Evolutionary conservation across 2,329 filamentous ascomycete genomes (phyloP).

Genomic region (Claviceps quebecensis): DNA sequence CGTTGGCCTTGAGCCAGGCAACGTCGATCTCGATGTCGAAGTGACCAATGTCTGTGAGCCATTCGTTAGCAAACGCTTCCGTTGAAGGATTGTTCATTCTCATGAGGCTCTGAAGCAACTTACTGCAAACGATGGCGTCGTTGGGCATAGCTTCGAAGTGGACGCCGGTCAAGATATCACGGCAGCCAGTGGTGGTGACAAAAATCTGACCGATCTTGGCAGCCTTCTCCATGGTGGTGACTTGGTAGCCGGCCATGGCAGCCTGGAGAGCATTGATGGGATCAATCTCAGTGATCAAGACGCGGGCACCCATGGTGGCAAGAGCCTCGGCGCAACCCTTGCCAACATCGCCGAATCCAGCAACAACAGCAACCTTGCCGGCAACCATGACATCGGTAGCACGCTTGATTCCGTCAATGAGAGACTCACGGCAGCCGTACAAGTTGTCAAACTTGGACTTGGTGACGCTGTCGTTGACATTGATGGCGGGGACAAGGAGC

Average conservation of each 20-base stretch:
- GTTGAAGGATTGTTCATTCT: neutral
- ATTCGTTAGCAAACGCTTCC: neutral
- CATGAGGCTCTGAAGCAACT: slow-evolving; percentile 14
- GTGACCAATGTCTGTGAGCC: slow-evolving; percentile 69
- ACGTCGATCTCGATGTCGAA: slow-evolving; percentile 99
- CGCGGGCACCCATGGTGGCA: slow-evolving; percentile 91
- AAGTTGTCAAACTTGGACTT: slow-evolving; percentile 99
- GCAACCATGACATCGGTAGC: slow-evolving; percentile 99
- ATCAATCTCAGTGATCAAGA: slow-evolving; percentile 92
- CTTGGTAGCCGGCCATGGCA: slow-evolving; percentile 92
- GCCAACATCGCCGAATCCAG: slow-evolving; percentile 96
- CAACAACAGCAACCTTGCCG: slow-evolving; percentile 94
- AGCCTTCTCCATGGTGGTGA: slow-evolving; percentile 96
- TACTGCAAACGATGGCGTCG: slow-evolving; percentile 97
- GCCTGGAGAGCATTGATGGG: slow-evolving; percentile 99
- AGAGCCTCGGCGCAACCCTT: slow-evolving; percentile 97
- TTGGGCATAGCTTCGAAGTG: slow-evolving; percentile 96
- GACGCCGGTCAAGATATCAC: slow-evolving; percentile 82
- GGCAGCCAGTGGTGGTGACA: slow-evolving; percentile 97
- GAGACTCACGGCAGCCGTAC: slow-evolving; percentile 97
- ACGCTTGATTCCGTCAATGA: slow-evolving; percentile 99
- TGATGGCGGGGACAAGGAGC: slow-evolving; percentile 90
- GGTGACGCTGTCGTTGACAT: slow-evolving; percentile 99
- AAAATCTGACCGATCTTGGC: slow-evolving; percentile 86
- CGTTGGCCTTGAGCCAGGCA: slow-evolving; percentile 97